phyloP scores from a whole-genome alignment of 2,329 filamentous ascomycete species.

The Paecilomyces niveus region DNA sequence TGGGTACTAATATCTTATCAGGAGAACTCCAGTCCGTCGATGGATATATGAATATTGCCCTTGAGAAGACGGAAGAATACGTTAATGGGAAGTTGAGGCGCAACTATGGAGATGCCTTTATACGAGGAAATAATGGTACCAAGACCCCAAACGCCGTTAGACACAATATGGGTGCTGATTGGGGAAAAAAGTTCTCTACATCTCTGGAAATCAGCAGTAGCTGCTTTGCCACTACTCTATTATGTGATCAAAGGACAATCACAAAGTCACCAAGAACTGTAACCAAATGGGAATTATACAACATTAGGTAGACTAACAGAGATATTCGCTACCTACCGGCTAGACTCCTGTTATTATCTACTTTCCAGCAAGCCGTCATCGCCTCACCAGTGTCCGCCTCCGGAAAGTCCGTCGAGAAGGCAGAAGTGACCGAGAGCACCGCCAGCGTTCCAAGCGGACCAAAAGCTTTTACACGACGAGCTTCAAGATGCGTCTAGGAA shows the following conservation, averaged over 20 bases:
- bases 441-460: neutral
- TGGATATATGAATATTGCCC: slow-evolving; percentile 98
- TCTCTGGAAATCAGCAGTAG: slow-evolving; percentile 16
- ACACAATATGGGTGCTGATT: slow-evolving; percentile 1
- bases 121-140: slow-evolving; percentile 92
- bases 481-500: slow-evolving; percentile 7
- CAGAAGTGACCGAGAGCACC: neutral
- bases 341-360: neutral
- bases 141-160: neutral
- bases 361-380: neutral
- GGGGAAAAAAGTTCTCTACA: slow-evolving; percentile 25
- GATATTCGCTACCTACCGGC: neutral
- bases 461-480: neutral
- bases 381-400: neutral
- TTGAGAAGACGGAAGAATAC: slow-evolving; percentile 91
- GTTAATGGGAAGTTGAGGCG: slow-evolving; percentile 76
- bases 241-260: neutral
- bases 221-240: neutral
- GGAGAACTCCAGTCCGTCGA: slow-evolving; percentile 95
- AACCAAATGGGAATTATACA: neutral
- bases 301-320: neutral
- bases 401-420: slow-evolving; percentile 15
- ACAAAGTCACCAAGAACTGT: neutral
- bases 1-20: slow-evolving; percentile 30
- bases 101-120: slow-evolving; percentile 89